Evolutionary conservation across 495 filamentous ascomycete species (phyloP).

Genomic region (Talaromyces proteolyticus): DNA sequence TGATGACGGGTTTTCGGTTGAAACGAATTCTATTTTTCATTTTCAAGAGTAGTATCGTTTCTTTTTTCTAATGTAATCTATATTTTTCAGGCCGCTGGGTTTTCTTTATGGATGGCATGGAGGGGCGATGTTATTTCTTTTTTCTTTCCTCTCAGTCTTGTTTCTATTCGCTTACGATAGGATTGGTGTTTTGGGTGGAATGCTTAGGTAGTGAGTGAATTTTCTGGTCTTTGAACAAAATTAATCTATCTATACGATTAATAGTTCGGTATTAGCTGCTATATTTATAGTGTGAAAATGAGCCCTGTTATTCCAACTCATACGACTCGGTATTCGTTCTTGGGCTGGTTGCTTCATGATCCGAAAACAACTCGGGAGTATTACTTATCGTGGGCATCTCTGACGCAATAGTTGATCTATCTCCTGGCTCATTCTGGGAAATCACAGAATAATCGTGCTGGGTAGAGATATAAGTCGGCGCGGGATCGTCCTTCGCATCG

Average conservation of each 20-base stretch:
- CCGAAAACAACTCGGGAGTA: background rate
- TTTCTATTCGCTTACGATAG: too few relatives aligned
- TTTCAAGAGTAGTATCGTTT: background rate
- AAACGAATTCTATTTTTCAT: background rate
- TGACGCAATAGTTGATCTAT: background rate
- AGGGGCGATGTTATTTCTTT: background rate
- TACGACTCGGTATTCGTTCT: background rate
- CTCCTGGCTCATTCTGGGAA: background rate
- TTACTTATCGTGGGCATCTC: background rate
- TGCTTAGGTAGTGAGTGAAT: background rate
- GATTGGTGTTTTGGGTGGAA: background rate
- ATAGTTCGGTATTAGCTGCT: too few relatives aligned
- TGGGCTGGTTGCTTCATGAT: background rate
- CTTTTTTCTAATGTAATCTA: background rate
- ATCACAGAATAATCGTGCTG: background rate
- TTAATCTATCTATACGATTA: background rate
- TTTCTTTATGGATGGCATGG: background rate
- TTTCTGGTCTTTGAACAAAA: background rate
- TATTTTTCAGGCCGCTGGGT: background rate
- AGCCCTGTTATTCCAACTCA: background rate
- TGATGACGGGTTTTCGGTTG: too few relatives aligned
- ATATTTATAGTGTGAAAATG: background rate
- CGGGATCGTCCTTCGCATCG: background rate
- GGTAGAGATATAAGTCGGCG: background rate
- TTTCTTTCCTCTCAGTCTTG: background rate